A percentile compares a stretch with the other conserved stretches of the same genome.
Evolutionary conservation across 495 filamentous ascomycete genomes (phyloP).

Genomic region (Clavariopsis aquatica): DNA sequence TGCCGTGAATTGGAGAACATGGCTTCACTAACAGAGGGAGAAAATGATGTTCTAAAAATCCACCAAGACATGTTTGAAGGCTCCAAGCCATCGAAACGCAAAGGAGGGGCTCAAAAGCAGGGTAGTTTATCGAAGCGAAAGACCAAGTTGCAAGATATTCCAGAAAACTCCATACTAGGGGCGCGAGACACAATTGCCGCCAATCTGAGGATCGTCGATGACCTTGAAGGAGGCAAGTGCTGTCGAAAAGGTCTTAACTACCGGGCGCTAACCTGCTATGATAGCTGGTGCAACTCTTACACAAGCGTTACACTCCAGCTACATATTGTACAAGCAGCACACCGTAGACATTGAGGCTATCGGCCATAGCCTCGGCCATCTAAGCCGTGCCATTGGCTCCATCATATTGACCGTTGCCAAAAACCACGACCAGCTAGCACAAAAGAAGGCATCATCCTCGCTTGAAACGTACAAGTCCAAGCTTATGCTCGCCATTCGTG

Average conservation of each 20-base stretch:
- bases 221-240: constrained; percentile 27
- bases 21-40: constrained; percentile 12
- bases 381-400: constrained; percentile 10
- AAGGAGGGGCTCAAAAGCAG: not conserved
- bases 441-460: not conserved
- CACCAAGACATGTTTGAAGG: not conserved
- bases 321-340: constrained; percentile 18
- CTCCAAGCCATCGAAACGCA: not conserved
- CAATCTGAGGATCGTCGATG: constrained; percentile 14
- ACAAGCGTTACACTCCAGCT: constrained; percentile 18
- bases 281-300: constrained; percentile 14
- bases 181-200: constrained; percentile 12
- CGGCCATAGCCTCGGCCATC: constrained; percentile 21
- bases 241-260: not conserved
- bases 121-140: constrained; percentile 15
- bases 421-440: constrained; percentile 6
- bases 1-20: constrained; percentile 15
- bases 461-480: constrained; percentile 22
- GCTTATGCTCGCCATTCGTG: constrained; percentile 15
- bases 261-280: not conserved
- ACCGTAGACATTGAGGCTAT: constrained; percentile 11
- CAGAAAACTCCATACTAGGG: not conserved
- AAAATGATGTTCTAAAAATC: constrained; percentile 3
- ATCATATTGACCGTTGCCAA: constrained; percentile 19
- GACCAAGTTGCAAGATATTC: not conserved